phyloP scores from a whole-genome alignment of 1,284 basidiomycete genomes.

The Schizopora paradoxa region DNA sequence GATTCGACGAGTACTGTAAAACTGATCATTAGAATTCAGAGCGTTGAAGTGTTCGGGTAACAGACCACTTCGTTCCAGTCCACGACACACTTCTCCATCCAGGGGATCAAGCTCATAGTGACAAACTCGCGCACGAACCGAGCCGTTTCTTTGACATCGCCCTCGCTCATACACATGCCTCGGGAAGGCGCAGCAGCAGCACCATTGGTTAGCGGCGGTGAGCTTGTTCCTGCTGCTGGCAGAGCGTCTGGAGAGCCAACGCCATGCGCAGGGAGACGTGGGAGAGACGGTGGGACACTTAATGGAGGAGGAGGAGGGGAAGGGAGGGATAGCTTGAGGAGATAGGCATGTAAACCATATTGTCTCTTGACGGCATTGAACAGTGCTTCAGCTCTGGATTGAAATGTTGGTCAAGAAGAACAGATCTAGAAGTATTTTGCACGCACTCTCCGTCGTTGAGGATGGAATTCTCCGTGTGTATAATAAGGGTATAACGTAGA shows the following conservation, averaged over 20 bases:
- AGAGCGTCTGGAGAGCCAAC: constrained; percentile 6
- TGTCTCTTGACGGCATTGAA: constrained; percentile 82
- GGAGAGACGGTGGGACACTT: constrained; percentile 56
- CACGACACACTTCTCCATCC: constrained; percentile 92
- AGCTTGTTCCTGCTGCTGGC: constrained; percentile 4
- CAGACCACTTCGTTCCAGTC: constrained; percentile 90
- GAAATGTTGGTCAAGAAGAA: not conserved
- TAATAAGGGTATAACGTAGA: constrained; percentile 66
- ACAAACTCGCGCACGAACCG: constrained; percentile 88
- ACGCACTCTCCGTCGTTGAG: constrained; percentile 73
- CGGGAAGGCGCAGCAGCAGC: constrained; percentile 26
- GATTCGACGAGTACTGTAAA: constrained; percentile 69
- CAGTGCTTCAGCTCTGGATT: constrained; percentile 58
- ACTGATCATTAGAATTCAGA: constrained; percentile 4
- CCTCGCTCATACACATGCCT: constrained; percentile 56
- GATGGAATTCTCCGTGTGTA: constrained; percentile 64
- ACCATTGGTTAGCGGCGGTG: constrained; percentile 14
- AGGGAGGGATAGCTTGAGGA: constrained; percentile 59
- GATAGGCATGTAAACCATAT: constrained; percentile 67
- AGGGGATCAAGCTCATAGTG: constrained; percentile 87
- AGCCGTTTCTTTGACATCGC: constrained; percentile 77
- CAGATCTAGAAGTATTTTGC: not conserved
- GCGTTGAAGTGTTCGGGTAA: constrained; percentile 7
- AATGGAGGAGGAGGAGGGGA: constrained; percentile 49
- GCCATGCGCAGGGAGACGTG: constrained; percentile 48